Evolutionary conservation across 1,139 yeast genomes (phyloP).

Genomic region (Saccharomyces hybrid): DNA sequence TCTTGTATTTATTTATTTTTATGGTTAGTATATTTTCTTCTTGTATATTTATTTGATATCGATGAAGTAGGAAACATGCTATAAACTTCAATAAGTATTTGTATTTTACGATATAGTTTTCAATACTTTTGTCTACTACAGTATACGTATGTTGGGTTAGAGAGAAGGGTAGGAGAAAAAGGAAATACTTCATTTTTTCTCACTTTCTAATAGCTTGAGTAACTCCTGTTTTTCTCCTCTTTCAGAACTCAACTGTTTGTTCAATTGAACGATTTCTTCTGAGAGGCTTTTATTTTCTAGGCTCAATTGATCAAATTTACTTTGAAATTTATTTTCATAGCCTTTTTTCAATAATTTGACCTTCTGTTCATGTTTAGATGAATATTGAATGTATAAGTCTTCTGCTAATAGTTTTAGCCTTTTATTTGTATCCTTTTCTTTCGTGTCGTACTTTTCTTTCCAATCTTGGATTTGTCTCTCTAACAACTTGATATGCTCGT

Average conservation of each 20-base stretch:
- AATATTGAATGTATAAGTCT: constrained; percentile 61
- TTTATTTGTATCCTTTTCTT: too few species aligned
- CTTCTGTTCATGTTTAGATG: constrained; percentile 62
- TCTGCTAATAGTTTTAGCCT: constrained; percentile 42
- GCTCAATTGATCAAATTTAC: constrained; percentile 37
- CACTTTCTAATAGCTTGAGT: constrained; percentile 42
- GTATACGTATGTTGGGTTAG: background rate
- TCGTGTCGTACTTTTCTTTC: constrained; percentile 23
- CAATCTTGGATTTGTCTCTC: constrained; percentile 26
- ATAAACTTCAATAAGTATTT: background rate
- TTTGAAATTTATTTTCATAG: constrained; percentile 36
- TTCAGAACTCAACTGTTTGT: constrained; percentile 41
- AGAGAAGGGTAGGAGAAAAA: background rate
- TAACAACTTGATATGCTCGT: constrained; percentile 16
- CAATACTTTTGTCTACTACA: background rate
- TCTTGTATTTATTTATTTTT: constrained; percentile 1
- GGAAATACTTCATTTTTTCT: constrained; percentile 13
- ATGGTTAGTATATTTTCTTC: background rate
- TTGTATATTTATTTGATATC: background rate
- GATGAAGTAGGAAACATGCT: background rate
- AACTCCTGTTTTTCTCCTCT: constrained; percentile 50
- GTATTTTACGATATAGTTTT: background rate
- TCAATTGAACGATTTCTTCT: constrained; percentile 42
- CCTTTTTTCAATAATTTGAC: constrained; percentile 38
- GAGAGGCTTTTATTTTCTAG: constrained; percentile 38